These are phyloP conservation scores for Penicillium silybi DNA, from an alignment of 495 filamentous ascomycete species.

Conservation along the genomic window DNA sequence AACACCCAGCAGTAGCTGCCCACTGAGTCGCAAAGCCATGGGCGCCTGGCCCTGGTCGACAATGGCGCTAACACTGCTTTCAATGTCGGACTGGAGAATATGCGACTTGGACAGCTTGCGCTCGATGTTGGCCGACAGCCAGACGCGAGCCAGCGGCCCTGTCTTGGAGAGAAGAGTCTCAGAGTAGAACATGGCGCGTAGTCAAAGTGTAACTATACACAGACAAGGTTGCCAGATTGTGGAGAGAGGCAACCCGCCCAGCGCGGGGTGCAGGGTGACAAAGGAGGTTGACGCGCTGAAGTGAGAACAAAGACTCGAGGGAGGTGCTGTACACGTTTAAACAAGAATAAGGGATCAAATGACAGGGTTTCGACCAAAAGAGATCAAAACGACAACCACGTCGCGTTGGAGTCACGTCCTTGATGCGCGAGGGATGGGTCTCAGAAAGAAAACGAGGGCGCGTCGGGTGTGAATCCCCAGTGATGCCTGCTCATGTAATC, in stretches of 20 bases:
- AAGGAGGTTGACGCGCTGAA: conserved; percentile 35
- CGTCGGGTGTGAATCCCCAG: conserved; percentile 22
- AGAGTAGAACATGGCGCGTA: conserved; percentile 87
- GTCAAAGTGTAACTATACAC: conserved; percentile 6
- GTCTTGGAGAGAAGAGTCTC: conserved; percentile 94
- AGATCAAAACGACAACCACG: conserved; percentile 1
- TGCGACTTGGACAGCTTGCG: conserved; percentile 95
- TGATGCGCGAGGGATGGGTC: conserved; percentile 22
- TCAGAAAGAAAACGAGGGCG: conserved; percentile 24
- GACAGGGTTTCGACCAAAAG: conserved; percentile 1
- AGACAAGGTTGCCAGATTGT: conserved; percentile 9
- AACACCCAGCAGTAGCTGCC: conserved; percentile 89
- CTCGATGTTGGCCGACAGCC: conserved; percentile 96
- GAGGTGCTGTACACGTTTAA: background rate
- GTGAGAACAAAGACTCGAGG: conserved; percentile 34
- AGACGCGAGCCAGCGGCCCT: conserved; percentile 93
- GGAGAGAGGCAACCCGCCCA: conserved; percentile 31
- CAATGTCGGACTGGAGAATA: conserved; percentile 86
- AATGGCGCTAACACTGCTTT: conserved; percentile 89
- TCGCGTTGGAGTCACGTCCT: conserved; percentile 16
- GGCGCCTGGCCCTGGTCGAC: conserved; percentile 91
- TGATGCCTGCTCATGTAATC: conserved; percentile 20
- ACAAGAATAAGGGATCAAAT: background rate
- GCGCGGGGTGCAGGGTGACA: conserved; percentile 37
- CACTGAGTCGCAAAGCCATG: conserved; percentile 89